Evolutionary conservation across 2,329 filamentous ascomycete genomes (phyloP).

Genomic region (Pestalotiopsis sp.): DNA sequence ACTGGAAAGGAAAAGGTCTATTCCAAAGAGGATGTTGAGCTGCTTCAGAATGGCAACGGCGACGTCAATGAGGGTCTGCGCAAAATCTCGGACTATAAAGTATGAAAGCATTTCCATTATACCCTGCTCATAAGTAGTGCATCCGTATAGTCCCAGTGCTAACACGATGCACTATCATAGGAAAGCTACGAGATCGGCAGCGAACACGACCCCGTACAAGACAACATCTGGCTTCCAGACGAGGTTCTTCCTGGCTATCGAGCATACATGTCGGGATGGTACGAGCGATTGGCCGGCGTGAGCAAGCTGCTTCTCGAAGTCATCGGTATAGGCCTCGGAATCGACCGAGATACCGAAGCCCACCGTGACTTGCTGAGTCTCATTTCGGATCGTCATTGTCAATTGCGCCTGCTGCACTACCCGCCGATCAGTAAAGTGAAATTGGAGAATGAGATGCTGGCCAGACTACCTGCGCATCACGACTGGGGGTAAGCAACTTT

Average conservation of each 20-base stretch:
- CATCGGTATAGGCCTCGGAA: slow-evolving; percentile 18
- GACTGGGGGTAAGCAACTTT: slow-evolving; percentile 47
- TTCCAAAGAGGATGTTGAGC: slow-evolving; percentile 17
- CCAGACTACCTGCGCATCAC: slow-evolving; percentile 48
- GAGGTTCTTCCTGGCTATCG: slow-evolving; percentile 45
- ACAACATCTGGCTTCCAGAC: slow-evolving; percentile 51
- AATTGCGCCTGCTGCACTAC: slow-evolving; percentile 24
- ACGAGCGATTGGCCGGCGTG: slow-evolving; percentile 20
- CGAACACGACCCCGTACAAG: slow-evolving; percentile 40
- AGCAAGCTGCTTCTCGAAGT: slow-evolving; percentile 19
- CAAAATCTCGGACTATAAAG: slow-evolving; percentile 26
- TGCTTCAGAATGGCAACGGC: neutral
- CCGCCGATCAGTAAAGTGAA: slow-evolving; percentile 22
- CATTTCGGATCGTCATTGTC: slow-evolving; percentile 19
- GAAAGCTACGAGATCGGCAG: slow-evolving; percentile 49
- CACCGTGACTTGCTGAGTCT: slow-evolving; percentile 10
- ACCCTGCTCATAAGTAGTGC: too few relatives aligned
- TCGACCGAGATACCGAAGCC: slow-evolving; percentile 13
- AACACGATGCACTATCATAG: slow-evolving; percentile 13
- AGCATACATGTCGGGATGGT: slow-evolving; percentile 36
- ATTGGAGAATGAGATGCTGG: slow-evolving; percentile 21
- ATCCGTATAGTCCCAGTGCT: neutral
- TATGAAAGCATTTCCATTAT: neutral
- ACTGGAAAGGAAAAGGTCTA: slow-evolving; percentile 24
- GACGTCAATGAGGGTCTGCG: slow-evolving; percentile 16